Evolutionary conservation across 129 eudicot species (phyloP).

Genomic region (Flaveria robusta): DNA sequence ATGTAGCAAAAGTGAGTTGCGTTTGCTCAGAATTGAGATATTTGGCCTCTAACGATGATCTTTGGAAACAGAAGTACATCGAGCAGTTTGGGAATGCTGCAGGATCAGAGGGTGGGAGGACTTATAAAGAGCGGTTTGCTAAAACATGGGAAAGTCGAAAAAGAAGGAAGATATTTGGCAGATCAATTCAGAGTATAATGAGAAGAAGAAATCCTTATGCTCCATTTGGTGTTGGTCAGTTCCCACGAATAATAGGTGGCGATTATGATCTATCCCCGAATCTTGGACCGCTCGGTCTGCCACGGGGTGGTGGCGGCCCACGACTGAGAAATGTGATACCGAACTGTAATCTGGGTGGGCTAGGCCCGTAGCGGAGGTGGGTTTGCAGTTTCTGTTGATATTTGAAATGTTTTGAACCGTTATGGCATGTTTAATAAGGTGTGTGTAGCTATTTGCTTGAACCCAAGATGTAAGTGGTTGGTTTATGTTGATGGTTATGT

Average conservation of each 20-base stretch:
- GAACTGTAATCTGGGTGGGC: constrained; percentile 49
- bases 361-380: background rate
- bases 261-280: constrained; percentile 41
- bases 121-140: constrained; percentile 58
- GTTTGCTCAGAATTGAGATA: constrained; percentile 61
- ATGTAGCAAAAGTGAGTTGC: constrained; percentile 58
- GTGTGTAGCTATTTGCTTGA: constrained; percentile 16
- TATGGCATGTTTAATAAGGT: background rate
- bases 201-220: constrained; percentile 30
- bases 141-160: constrained; percentile 43
- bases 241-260: constrained; percentile 52
- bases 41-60: constrained; percentile 51
- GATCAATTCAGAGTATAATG: constrained; percentile 21
- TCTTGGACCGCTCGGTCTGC: constrained; percentile 23
- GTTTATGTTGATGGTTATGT: background rate
- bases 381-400: background rate
- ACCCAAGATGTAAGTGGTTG: background rate
- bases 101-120: constrained; percentile 26
- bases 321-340: constrained; percentile 34
- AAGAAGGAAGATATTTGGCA: constrained; percentile 29
- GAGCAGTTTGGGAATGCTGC: constrained; percentile 47
- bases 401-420: background rate
- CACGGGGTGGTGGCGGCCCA: constrained; percentile 1
- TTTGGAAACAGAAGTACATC: constrained; percentile 59
- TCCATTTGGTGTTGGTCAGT: constrained; percentile 24